Evolutionary conservation across 768 basidiomycete genomes (phyloP).

Genomic region (Fomitopsis serialis): DNA sequence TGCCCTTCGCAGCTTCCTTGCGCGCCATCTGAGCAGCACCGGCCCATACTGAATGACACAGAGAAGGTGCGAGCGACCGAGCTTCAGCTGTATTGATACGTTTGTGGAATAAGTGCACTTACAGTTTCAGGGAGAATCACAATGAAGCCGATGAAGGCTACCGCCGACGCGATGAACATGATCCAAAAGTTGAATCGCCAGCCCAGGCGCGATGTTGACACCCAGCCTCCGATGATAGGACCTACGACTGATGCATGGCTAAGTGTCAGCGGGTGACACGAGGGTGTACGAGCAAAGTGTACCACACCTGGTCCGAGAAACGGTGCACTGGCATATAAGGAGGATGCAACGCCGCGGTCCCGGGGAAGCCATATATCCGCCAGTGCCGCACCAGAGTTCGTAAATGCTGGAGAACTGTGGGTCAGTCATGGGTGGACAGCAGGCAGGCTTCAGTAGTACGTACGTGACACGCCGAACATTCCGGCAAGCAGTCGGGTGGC

Average conservation of each 20-base stretch:
- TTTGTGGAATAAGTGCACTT: slow-evolving; percentile 7
- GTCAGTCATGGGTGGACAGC: background rate
- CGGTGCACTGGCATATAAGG: slow-evolving; percentile 52
- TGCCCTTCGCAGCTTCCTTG: slow-evolving; percentile 34
- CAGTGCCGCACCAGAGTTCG: slow-evolving; percentile 54
- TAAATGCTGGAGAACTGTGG: slow-evolving; percentile 36
- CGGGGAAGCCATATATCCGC: slow-evolving; percentile 54
- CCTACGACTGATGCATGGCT: slow-evolving; percentile 41
- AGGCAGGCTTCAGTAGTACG: too few relatives aligned
- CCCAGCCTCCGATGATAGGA: slow-evolving; percentile 64
- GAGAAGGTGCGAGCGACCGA: background rate
- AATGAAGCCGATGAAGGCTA: slow-evolving; percentile 41
- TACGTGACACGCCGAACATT: slow-evolving; percentile 53
- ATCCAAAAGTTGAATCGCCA: slow-evolving; percentile 68
- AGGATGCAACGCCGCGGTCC: slow-evolving; percentile 55
- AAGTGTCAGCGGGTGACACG: background rate
- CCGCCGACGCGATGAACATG: slow-evolving; percentile 47
- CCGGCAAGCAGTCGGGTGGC: slow-evolving; percentile 52
- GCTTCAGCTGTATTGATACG: too few relatives aligned
- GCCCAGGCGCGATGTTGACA: slow-evolving; percentile 40
- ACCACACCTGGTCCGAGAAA: slow-evolving; percentile 50
- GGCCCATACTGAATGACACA: slow-evolving; percentile 52
- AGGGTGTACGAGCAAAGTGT: background rate
- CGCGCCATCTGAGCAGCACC: slow-evolving; percentile 51
- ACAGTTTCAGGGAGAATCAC: slow-evolving; percentile 56